These are phyloP conservation scores for Fusarium sp. DNA, from an alignment of 2,329 filamentous ascomycete species.

Conservation along the genomic window DNA sequence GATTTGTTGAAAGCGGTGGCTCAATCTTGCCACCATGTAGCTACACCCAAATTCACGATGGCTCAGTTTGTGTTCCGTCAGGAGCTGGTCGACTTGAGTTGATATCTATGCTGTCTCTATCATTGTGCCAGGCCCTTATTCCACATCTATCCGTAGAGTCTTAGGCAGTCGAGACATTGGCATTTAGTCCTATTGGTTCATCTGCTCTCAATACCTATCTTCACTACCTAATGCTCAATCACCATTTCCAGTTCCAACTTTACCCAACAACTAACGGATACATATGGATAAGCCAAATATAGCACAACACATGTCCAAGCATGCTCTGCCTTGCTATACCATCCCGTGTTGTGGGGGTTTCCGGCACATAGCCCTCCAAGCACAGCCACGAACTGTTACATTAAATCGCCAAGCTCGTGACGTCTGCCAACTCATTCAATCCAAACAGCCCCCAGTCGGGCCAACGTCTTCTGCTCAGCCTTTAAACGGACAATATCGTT, in stretches of 20 bases:
- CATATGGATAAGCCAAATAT: not conserved
- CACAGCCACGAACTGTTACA: slow-evolving; percentile 3
- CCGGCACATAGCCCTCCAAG: slow-evolving; percentile 1
- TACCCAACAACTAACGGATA: not conserved
- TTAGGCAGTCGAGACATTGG: not conserved
- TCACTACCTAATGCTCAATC: not conserved
- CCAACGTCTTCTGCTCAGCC: not conserved
- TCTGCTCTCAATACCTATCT: not conserved
- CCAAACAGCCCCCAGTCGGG: not conserved
- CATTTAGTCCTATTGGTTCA: not conserved
- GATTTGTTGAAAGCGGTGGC: not conserved
- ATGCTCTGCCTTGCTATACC: not conserved
- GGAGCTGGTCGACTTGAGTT: too few relatives aligned
- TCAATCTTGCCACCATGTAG: fast-evolving
- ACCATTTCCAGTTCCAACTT: not conserved
- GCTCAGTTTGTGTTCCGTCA: not conserved
- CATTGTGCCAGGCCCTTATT: not conserved
- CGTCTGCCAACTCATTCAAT: slow-evolving; percentile 5
- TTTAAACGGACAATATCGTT: not conserved
- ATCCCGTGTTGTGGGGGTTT: not conserved
- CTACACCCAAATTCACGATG: too few relatives aligned
- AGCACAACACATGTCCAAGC: not conserved
- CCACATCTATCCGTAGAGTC: not conserved
- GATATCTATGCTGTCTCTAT: not conserved
- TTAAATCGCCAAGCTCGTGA: slow-evolving; percentile 10